phyloP scores from a whole-genome alignment of 2,329 filamentous ascomycete species.

The Setomelanomma holmii region DNA sequence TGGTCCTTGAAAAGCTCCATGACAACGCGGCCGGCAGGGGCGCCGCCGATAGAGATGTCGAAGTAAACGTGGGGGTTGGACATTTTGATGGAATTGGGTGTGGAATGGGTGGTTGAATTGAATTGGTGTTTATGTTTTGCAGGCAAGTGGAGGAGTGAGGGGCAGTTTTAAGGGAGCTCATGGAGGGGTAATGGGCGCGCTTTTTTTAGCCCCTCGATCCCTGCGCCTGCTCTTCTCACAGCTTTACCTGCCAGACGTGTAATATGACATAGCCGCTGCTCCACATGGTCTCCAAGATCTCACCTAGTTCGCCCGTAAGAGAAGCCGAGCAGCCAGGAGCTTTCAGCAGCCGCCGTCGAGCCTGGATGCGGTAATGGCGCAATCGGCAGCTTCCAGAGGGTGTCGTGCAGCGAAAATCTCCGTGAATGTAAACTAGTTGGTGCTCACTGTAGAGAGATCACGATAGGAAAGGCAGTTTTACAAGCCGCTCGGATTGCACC shows the following conservation, averaged over 20 bases:
- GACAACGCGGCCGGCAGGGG: constrained; percentile 75
- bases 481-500: not conserved
- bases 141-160: constrained; percentile 9
- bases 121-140: constrained; percentile 9
- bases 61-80: constrained; percentile 80
- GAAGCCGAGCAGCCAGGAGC: not conserved
- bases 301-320: not conserved
- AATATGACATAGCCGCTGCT: not conserved
- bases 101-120: constrained; percentile 14
- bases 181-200: not conserved
- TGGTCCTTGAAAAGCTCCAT: constrained; percentile 74
- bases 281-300: not conserved
- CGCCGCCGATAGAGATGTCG: constrained; percentile 81
- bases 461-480: not conserved
- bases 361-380: not conserved
- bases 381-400: constrained; percentile 1
- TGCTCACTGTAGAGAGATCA: not conserved
- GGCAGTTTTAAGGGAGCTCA: constrained; percentile 6
- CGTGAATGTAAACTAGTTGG: not conserved
- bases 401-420: not conserved
- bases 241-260: not conserved
- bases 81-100: constrained; percentile 31
- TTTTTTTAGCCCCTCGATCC: not conserved
- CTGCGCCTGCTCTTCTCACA: not conserved
- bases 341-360: not conserved